Evolutionary conservation across 2,329 filamentous ascomycete species (phyloP), one percentile per base, ranked within the genome.

Genomic region (Rosellinia necatrix): DNA sequence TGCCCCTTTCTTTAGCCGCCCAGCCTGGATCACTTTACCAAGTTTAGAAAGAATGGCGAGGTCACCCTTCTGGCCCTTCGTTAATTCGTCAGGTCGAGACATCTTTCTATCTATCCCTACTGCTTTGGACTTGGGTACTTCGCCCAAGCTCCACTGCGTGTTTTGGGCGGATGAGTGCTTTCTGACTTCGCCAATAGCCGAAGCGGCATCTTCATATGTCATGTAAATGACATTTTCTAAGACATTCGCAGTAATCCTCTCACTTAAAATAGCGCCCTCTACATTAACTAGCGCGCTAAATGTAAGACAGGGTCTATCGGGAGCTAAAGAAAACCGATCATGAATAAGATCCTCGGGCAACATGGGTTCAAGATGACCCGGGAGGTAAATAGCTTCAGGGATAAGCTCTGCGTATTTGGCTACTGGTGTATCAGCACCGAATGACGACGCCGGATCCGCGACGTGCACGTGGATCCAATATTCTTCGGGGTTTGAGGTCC

Each of bases 381-480:
- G 76, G 15, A 87, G 75, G 61, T 87, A 88, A 40, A 81, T 76
- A n/a, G 81, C 85, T 63, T 84, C 75, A 1, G 81, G 77, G 27
- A 86, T 77, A 58, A 84, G 76, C 55, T 86, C 80, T 41, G 90
- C 85, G 65, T 84, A 83, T 58, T 81, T 76, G 29, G 82, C 81
- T 6, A 90, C 71, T 7, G 77, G 73, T 32, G 85, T 83, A 19
- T 83, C 76, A 15, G 83, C 82, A 17, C 75, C 65, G 60, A 94
- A 84, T 56, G 83, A 82, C 4, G 90, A 89, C 2, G 88, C 87
- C 7, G 90, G 90, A 66, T 94, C 91, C 12, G 91, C 90, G 37
- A 89, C 81, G 69, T 94, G 90, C 27, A 91, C 74, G 66, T 92
- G 89, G 25, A 93, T 76, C 90, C 90, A 94, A 66, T 83, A 84